Base-by-base conservation (phyloP, 1,284 basidiomycete species). In the Sanguinoderma infundibulare region DNA sequence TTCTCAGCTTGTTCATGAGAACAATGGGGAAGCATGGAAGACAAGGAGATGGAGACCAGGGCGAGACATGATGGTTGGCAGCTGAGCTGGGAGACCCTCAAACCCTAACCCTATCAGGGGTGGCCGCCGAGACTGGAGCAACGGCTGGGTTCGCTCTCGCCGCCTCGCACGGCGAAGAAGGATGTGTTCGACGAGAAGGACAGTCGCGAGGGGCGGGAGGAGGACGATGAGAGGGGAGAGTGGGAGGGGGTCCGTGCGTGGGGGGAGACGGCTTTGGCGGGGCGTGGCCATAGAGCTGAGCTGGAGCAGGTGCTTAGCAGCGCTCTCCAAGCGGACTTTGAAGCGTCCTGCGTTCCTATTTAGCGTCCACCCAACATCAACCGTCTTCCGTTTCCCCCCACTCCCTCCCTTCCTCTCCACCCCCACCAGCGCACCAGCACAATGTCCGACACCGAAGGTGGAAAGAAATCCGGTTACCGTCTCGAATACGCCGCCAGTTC, bases 401-500 rank as follows among this genome's bases (percentile, higher is more conserved):
- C 62, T 54, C 55, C 65, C 53, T 58, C 55, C 61, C 64, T 57
- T 58, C 57, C 66, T 67, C 64, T 65, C 69, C 52, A 30, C 55
- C 38, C 36, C 50, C 36, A 28, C 34, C 5, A n/a, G 9, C 65
- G 67, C 65, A 62, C 60, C 63, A 60, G 69, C 69, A 69, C 56
- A 7, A 87, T 87, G 86, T 84, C 86, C 67, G 87, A 87, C 72
- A 82, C 78, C 63, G 84, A 85, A 63, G 73, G 75, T 60, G 75
- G 73, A 67, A 78, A 83, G 74, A 81, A 82, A 63, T 73, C 81
- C 53, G 89, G 87, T 65, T 94, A 94, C 77, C 86, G 92, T 68
- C 78, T 95, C 54, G 93, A 95, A 76, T 91, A 92, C 74, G 85
- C 91, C 53, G 62, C 77, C 40, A 85, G 83, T 60, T 79, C 77